Evolutionary conservation across 805 yeast genomes (phyloP).

Genomic region (Saccharomyces mikatae): DNA sequence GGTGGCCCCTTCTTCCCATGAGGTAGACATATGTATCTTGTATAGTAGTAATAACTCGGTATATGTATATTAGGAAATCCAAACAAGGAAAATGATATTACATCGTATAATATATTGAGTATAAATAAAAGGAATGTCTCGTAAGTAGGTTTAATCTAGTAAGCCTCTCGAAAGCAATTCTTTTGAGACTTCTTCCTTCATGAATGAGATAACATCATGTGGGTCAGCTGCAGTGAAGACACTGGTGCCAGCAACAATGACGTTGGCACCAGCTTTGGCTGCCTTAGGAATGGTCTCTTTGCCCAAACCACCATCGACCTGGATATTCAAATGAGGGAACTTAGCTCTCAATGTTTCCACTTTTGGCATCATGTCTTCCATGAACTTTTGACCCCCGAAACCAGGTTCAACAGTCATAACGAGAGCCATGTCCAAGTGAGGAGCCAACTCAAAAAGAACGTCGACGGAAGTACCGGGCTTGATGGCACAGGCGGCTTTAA

Average conservation of each 20-base stretch:
- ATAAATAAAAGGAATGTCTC: neutral
- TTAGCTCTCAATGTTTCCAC: slow-evolving; percentile 65
- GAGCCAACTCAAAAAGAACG: slow-evolving; percentile 66
- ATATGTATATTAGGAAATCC: neutral
- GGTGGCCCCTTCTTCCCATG: slow-evolving; percentile 61
- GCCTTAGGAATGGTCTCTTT: slow-evolving; percentile 77
- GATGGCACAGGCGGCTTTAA: slow-evolving; percentile 89
- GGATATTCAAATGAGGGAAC: slow-evolving; percentile 76
- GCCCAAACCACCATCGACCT: slow-evolving; percentile 95
- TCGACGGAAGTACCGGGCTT: slow-evolving; percentile 90
- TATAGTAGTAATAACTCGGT: slow-evolving; percentile 4
- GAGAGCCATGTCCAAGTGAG: slow-evolving; percentile 83
- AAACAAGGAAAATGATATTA: neutral
- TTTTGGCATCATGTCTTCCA: slow-evolving; percentile 94
- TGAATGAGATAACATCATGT: slow-evolving; percentile 55
- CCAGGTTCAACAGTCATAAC: slow-evolving; percentile 99
- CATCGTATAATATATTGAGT: neutral
- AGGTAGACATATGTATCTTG: slow-evolving; percentile 8
- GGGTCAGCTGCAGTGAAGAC: slow-evolving; percentile 85
- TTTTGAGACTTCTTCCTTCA: slow-evolving; percentile 54
- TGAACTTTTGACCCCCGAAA: slow-evolving; percentile 95
- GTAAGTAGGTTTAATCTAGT: slow-evolving; percentile 16
- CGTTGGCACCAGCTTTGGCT: slow-evolving; percentile 97
- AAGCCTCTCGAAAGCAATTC: slow-evolving; percentile 43
- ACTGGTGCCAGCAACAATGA: slow-evolving; percentile 94